A percentile compares a stretch with the other conserved stretches of the same genome.
These are phyloP conservation scores for Botrytis porri DNA, from an alignment of 2,329 filamentous ascomycete genomes.

Conservation along the genomic window DNA sequence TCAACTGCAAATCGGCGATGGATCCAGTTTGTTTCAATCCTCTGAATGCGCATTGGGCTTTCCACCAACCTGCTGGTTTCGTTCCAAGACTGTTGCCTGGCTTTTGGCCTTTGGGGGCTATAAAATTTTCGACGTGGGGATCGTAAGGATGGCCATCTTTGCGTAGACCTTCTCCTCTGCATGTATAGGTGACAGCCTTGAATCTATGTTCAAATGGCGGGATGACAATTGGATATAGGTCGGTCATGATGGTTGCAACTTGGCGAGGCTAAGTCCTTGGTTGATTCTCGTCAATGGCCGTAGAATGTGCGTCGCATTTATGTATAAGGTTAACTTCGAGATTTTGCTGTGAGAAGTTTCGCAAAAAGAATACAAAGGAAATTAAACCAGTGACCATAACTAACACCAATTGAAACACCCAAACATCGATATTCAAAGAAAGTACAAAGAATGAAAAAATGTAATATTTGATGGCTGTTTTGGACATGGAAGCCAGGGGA, in stretches of 20 bases:
- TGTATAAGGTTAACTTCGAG: not conserved
- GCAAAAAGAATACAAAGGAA: not conserved
- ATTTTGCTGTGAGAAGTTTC: not conserved
- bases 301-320: not conserved
- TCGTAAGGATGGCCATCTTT: slow-evolving; percentile 27
- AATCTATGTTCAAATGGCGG: slow-evolving; percentile 21
- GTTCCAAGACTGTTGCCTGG: slow-evolving; percentile 18
- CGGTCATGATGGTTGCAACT: slow-evolving; percentile 18
- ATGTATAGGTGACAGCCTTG: slow-evolving; percentile 27
- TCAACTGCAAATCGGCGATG: slow-evolving; percentile 24
- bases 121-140: slow-evolving; percentile 22
- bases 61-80: slow-evolving; percentile 26
- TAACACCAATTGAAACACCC: not conserved
- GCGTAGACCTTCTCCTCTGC: slow-evolving; percentile 24
- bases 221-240: slow-evolving; percentile 26
- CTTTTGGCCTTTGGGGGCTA: slow-evolving; percentile 26
- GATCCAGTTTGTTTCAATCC: slow-evolving; percentile 25
- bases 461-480: not conserved
- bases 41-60: slow-evolving; percentile 27
- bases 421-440: not conserved
- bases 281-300: not conserved
- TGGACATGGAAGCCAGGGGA: not conserved
- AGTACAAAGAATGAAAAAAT: not conserved
- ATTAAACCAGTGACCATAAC: not conserved
- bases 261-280: not conserved